A percentile compares a stretch with the other conserved stretches of the same genome.
phyloP scores from a whole-genome alignment of 495 filamentous ascomycete species.

The Penicillium waksmanii region DNA sequence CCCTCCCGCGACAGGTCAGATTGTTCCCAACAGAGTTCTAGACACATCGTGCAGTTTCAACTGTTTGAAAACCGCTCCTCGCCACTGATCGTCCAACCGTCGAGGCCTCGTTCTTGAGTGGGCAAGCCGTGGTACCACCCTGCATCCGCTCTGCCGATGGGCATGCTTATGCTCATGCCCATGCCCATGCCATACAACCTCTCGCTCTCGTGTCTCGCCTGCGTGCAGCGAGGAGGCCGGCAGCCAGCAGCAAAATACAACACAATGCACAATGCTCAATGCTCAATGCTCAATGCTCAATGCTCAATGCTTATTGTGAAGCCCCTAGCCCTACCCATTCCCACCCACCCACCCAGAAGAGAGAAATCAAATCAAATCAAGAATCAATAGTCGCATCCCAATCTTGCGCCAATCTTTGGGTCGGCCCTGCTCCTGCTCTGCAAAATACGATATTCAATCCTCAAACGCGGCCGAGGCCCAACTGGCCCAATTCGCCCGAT shows the following conservation, averaged over 20 bases:
- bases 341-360: background rate
- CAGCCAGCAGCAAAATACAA: background rate
- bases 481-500: background rate
- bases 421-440: background rate
- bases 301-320: conserved; percentile 4
- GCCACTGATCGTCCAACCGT: background rate
- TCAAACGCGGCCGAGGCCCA: background rate
- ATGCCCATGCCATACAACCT: background rate
- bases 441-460: background rate
- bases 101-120: background rate
- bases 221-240: conserved; percentile 18
- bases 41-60: background rate
- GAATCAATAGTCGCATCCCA: background rate
- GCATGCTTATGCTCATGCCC: background rate
- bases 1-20: background rate
- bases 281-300: background rate
- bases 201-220: conserved; percentile 19
- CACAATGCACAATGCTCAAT: conserved; percentile 1
- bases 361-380: background rate
- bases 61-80: background rate
- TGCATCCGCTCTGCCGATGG: background rate
- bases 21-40: background rate
- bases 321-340: background rate
- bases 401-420: background rate
- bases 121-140: background rate